Percentiles rank a stretch among this genome's conserved stretches.
These are phyloP conservation scores for Chlorella sp. DNA, from an alignment of 139 green algal species.

Conservation along the genomic window DNA sequence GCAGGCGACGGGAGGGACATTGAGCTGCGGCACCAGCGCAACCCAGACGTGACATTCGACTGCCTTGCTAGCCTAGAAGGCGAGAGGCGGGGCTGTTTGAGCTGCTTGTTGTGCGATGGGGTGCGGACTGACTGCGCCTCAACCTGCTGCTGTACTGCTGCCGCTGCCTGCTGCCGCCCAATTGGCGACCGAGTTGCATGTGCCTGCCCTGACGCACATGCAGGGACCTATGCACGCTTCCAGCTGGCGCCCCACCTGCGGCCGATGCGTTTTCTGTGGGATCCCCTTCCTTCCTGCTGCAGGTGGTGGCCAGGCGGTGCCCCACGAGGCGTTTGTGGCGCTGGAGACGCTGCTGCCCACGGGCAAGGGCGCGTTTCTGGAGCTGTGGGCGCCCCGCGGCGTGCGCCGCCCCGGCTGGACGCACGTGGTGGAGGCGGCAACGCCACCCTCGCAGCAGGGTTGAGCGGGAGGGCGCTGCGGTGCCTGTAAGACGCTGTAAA, in stretches of 20 bases:
- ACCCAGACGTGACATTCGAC: constrained; percentile 90
- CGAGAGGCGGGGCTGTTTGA: background rate
- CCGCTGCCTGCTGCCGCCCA: too few relatives aligned
- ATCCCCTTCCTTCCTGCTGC: background rate
- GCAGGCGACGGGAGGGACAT: constrained; percentile 79
- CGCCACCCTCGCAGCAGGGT: too few relatives aligned
- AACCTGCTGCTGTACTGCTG: background rate
- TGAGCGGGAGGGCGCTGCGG: too few relatives aligned
- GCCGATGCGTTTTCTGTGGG: too few relatives aligned
- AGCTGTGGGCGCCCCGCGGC: constrained; percentile 63
- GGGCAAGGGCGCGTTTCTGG: constrained; percentile 64
- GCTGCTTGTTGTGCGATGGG: too few relatives aligned
- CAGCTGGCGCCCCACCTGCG: background rate
- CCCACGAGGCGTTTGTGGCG: constrained; percentile 63
- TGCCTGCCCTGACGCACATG: background rate
- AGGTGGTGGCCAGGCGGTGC: constrained; percentile 50
- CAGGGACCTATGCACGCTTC: background rate
- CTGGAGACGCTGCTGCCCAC: constrained; percentile 89
- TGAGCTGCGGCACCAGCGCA: constrained; percentile 92
- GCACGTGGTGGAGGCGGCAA: constrained; percentile 48
- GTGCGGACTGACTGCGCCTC: background rate
- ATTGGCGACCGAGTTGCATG: too few relatives aligned
- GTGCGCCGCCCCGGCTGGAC: constrained; percentile 61
- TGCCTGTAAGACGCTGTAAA: too few relatives aligned
- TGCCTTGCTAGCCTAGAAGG: constrained; percentile 42